Conservation (phyloP, 257 asterid species). For the Ehretia macrophylla region DNA sequence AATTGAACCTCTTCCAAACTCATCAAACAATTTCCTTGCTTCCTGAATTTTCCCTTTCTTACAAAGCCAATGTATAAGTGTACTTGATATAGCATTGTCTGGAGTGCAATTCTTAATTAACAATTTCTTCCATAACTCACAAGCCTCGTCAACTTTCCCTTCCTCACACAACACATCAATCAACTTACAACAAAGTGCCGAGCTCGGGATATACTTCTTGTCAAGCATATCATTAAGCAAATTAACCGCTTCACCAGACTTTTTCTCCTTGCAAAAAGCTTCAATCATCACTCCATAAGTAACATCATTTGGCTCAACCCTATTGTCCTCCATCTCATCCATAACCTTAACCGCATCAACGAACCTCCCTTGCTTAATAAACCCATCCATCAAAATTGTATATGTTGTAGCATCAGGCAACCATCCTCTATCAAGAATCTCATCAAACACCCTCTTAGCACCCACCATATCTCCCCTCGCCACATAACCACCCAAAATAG, state of each 20-base stretch:
- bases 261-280: constrained; percentile 73
- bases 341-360: constrained; percentile 72
- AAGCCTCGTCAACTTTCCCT: constrained; percentile 71
- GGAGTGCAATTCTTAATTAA: constrained; percentile 76
- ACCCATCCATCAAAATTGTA: constrained; percentile 89
- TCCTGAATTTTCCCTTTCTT: constrained; percentile 68
- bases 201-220: constrained; percentile 59
- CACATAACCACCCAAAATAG: constrained; percentile 66
- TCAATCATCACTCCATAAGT: constrained; percentile 80
- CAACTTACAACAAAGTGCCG: constrained; percentile 67
- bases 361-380: constrained; percentile 58
- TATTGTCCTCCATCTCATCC: constrained; percentile 92
- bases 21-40: constrained; percentile 76
- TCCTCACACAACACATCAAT: constrained; percentile 71
- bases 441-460: constrained; percentile 65
- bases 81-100: constrained; percentile 60
- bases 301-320: constrained; percentile 78
- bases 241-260: constrained; percentile 71
- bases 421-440: constrained; percentile 74
- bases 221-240: constrained; percentile 80
- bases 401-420: constrained; percentile 82
- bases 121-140: constrained; percentile 63
- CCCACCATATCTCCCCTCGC: constrained; percentile 56
- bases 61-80: constrained; percentile 82
- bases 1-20: constrained; percentile 65